Conservation (phyloP, 2,329 filamentous ascomycete species). For the Colletotrichum sp. region DNA sequence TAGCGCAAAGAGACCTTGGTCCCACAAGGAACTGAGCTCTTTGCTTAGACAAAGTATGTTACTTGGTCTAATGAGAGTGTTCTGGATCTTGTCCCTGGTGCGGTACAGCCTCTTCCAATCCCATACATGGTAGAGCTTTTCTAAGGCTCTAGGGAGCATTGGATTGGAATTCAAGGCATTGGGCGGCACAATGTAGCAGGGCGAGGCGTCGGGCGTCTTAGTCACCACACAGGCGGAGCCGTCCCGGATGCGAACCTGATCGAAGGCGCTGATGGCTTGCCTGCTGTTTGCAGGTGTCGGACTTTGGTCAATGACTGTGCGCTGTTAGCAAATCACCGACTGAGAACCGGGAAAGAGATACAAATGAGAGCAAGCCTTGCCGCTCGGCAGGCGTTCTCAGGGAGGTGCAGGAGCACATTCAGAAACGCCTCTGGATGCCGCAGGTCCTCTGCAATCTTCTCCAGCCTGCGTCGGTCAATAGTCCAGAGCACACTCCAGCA, state of each 20-base stretch:
- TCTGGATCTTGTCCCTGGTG: not conserved
- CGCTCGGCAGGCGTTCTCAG: not conserved
- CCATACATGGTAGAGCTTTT: not conserved
- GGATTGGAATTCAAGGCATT: not conserved
- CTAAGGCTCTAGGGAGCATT: not conserved
- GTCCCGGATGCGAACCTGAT: not conserved
- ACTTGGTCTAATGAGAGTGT: not conserved
- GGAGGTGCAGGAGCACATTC: not conserved
- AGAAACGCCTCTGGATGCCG: not conserved
- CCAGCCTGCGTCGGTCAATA: rapidly evolving
- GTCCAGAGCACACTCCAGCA: not conserved
- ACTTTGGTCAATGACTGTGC: not conserved
- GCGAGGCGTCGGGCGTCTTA: not conserved
- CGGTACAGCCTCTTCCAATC: not conserved
- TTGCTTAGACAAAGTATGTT: not conserved
- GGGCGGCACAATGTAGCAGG: not conserved
- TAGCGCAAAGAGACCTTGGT: not conserved
- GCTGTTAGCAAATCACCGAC: not conserved
- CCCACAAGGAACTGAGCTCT: not conserved
- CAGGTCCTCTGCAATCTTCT: not conserved
- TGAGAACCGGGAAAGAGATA: not conserved
- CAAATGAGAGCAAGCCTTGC: not conserved
- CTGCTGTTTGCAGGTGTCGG: not conserved
- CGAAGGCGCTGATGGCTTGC: not conserved
- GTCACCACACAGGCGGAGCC: not conserved